phyloP scores from a whole-genome alignment of 495 filamentous ascomycete genomes.

The Talaromyces adpressus region DNA sequence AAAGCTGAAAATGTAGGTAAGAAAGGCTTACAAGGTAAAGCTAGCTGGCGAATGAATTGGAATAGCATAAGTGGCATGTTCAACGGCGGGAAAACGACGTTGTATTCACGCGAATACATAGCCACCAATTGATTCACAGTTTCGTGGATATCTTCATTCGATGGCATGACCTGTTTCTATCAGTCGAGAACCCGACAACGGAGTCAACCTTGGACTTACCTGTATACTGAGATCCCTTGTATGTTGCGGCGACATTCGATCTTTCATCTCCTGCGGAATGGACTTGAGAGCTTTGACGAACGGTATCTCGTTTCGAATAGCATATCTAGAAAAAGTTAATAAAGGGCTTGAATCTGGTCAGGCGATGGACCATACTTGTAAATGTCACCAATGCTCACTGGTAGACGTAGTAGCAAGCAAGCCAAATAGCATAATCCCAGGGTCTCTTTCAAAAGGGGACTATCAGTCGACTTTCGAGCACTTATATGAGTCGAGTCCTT shows the following conservation, averaged over 20 bases:
- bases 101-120: conserved; percentile 60
- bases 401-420: conserved; percentile 53
- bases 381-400: conserved; percentile 57
- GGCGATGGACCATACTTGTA: conserved; percentile 32
- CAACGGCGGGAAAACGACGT: conserved; percentile 62
- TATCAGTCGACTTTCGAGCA: conserved; percentile 23
- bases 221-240: conserved; percentile 48
- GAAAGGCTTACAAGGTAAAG: conserved; percentile 62
- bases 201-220: conserved; percentile 26
- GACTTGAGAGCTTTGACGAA: conserved; percentile 33
- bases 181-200: conserved; percentile 9
- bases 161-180: conserved; percentile 26
- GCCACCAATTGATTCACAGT: conserved; percentile 51
- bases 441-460: conserved; percentile 55
- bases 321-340: conserved; percentile 19
- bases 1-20: not conserved
- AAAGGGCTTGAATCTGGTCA: not conserved
- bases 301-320: conserved; percentile 38
- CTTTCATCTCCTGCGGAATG: conserved; percentile 61
- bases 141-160: conserved; percentile 54
- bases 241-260: conserved; percentile 55
- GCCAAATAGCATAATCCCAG: conserved; percentile 64
- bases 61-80: conserved; percentile 61
- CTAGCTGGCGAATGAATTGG: conserved; percentile 63
- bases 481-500: conserved; percentile 20